Evolutionary conservation across 2,329 filamentous ascomycete genomes (phyloP), one percentile per base, ranked within the genome.

Genomic region (Zasmidium angulare): DNA sequence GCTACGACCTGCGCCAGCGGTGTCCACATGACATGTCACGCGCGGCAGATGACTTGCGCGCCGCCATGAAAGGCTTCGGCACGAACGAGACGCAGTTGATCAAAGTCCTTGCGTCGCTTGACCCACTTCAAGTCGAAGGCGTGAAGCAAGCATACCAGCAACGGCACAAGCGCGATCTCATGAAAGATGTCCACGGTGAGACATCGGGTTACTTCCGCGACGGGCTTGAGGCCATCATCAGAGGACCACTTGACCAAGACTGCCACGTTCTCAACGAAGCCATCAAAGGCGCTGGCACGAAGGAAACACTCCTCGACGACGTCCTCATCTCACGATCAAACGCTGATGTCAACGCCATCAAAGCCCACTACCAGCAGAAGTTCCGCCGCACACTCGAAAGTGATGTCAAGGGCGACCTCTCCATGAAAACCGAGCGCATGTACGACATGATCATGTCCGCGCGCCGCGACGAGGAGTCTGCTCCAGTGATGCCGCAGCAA

Each of bases 11-110:
- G 0, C 84, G 86, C 12, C 89, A 90, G 69, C 79, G 84, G 49
- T 89, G 90, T 47, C 81, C 84, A 26, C 79, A 82, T 19, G 87
- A 96, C 64, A 88, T 86, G 50, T 81, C 78, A 2, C 77, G 80
- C 12, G 87, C 95, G 67, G 89, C 91, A 0, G 84, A 91, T 58
- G 84, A 81, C 2, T 79, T 96, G 21, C 86, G 91, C 55, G 84
- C 84, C 66, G 91, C 93, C 1, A 96, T 97, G 91, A 96, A 96
- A 75, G 92, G 92, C 0, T 90, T 96, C 63, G 93, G 93, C 31
- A 97, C 93, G 0, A 86, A 98, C 69, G 93, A 97, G 74, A 88
- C 86, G 69, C 75, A 83, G 0, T 78, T 98, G 17, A 93, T 96
- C 63, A 78, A 80, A 1, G 78, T 88, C 2, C 79, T 98, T 9